A percentile compares a stretch with the other conserved stretches of the same genome.
Evolutionary conservation across 2,329 filamentous ascomycete species (phyloP).

Genomic region (Beauveria caledonica): DNA sequence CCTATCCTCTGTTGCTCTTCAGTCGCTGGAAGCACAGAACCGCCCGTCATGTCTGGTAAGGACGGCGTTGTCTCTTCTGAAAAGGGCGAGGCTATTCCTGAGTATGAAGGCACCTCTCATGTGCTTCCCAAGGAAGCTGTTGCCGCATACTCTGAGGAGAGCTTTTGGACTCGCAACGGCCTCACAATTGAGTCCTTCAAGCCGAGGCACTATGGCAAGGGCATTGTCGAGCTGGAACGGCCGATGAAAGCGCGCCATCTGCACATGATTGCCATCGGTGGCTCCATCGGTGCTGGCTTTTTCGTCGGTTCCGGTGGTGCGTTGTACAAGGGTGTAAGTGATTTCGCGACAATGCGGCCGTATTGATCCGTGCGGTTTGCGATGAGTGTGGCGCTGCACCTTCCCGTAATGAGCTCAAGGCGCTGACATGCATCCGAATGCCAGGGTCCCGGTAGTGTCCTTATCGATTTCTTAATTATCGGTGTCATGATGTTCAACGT

Average conservation of each 20-base stretch:
- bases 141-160: conserved; percentile 18
- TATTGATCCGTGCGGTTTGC: not conserved
- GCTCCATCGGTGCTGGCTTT: conserved; percentile 55
- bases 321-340: conserved; percentile 40
- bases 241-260: conserved; percentile 49
- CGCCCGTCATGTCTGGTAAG: conserved; percentile 10
- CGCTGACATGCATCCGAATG: conserved; percentile 1
- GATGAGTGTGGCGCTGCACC: not conserved
- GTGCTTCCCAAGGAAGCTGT: conserved; percentile 13
- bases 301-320: conserved; percentile 52
- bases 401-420: not conserved
- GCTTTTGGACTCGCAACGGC: conserved; percentile 28
- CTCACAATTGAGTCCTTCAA: conserved; percentile 29
- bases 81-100: conserved; percentile 13
- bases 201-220: conserved; percentile 23
- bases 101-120: conserved; percentile 8
- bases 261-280: conserved; percentile 56
- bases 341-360: not conserved
- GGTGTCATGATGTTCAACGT: conserved; percentile 56
- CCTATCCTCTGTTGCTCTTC: not conserved
- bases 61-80: conserved; percentile 13
- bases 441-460: conserved; percentile 32
- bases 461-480: conserved; percentile 46
- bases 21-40: not conserved
- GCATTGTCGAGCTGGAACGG: conserved; percentile 31